These are phyloP conservation scores for Aspergillaceae sp. DNA, from an alignment of 2,329 filamentous ascomycete genomes.

Conservation along the genomic window DNA sequence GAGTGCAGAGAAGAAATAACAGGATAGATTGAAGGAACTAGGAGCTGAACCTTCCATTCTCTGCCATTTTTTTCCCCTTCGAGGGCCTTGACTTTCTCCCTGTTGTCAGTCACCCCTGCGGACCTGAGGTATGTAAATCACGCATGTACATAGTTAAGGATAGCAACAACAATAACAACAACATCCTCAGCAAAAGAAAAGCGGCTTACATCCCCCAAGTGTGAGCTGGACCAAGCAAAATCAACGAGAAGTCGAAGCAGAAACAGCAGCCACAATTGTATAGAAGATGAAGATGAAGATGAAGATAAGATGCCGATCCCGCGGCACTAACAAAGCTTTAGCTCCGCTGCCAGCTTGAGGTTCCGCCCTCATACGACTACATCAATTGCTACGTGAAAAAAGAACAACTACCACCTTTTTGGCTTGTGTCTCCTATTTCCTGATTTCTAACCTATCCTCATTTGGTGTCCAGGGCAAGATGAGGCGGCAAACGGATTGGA, in stretches of 20 bases:
- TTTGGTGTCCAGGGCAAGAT: constrained; percentile 2
- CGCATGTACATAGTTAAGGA: background rate
- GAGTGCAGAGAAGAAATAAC: background rate
- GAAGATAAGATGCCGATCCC: no score
- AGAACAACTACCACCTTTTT: background rate
- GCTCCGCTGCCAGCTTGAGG: no score
- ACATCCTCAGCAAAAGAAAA: no score
- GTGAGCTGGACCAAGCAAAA: no score
- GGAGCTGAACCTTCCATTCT: background rate
- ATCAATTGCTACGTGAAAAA: no score
- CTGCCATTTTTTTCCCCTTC: background rate
- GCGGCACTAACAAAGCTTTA: no score
- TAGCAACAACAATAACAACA: background rate
- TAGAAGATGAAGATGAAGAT: no score
- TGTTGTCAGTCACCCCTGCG: constrained; percentile 3
- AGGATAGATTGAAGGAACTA: background rate
- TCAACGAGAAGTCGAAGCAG: no score
- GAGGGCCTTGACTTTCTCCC: background rate
- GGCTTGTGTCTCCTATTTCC: background rate
- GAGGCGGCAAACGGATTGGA: constrained; percentile 30
- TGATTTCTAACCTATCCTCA: background rate
- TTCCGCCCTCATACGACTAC: no score
- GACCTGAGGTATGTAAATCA: constrained; percentile 3
- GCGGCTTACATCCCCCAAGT: no score
- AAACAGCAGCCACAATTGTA: no score